These are phyloP conservation scores for Fomitopsis betulina DNA, from an alignment of 1,284 basidiomycete genomes.

Conservation along the genomic window DNA sequence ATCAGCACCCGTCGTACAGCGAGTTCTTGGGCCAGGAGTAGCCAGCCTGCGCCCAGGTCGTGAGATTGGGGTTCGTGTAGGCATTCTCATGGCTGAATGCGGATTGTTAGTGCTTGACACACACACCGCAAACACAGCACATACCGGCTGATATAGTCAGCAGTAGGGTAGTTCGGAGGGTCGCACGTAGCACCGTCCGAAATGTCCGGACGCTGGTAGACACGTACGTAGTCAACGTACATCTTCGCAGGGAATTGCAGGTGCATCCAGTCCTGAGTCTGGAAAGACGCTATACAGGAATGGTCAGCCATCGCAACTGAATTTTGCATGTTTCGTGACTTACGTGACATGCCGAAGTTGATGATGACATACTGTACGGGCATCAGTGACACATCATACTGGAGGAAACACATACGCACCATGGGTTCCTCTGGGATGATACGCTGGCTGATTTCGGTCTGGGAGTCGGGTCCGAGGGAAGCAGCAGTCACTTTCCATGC, in stretches of 20 bases:
- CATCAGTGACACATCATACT: not conserved
- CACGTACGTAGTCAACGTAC: conserved; percentile 74
- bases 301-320: not conserved
- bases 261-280: conserved; percentile 60
- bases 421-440: conserved; percentile 79
- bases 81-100: conserved; percentile 54
- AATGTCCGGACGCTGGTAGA: conserved; percentile 66
- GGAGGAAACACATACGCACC: conserved; percentile 34
- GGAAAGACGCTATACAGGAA: conserved; percentile 47
- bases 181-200: conserved; percentile 57
- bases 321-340: conserved; percentile 32
- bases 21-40: conserved; percentile 69
- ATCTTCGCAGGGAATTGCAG: conserved; percentile 65
- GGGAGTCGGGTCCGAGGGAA: conserved; percentile 55
- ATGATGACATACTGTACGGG: conserved; percentile 62
- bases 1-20: conserved; percentile 44
- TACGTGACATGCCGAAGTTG: conserved; percentile 69
- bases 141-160: conserved; percentile 38
- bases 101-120: not conserved
- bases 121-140: conserved; percentile 2
- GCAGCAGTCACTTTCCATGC: conserved; percentile 65
- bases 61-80: conserved; percentile 69
- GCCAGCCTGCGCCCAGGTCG: conserved; percentile 68
- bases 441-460: conserved; percentile 50
- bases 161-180: conserved; percentile 57